phyloP scores from a whole-genome alignment of 2,329 filamentous ascomycete genomes.

The Fusarium pseudonygamai region DNA sequence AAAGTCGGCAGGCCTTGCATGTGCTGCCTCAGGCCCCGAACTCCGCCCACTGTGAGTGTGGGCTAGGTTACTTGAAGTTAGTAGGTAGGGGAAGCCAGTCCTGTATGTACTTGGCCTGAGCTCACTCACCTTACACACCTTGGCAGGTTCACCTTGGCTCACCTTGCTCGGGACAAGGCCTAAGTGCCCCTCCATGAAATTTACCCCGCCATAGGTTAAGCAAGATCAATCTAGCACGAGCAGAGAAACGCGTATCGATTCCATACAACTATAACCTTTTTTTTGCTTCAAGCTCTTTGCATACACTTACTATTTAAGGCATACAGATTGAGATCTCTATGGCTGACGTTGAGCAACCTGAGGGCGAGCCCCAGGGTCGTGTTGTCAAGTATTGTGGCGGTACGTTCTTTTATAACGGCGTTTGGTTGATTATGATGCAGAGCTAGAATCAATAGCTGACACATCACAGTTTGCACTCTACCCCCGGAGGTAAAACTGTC shows the following conservation, averaged over 20 bases:
- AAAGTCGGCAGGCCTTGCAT: not conserved
- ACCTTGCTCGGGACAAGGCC: not conserved
- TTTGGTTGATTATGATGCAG: constrained; percentile 4
- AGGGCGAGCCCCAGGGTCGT: constrained; percentile 61
- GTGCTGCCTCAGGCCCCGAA: constrained; percentile 28
- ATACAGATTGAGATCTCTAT: constrained; percentile 48
- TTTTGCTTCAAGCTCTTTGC: constrained; percentile 20
- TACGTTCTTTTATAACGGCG: constrained; percentile 50
- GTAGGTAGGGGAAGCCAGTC: not conserved
- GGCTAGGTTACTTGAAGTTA: no score
- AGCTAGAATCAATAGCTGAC: constrained; percentile 23
- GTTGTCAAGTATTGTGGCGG: constrained; percentile 67
- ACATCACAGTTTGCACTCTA: constrained; percentile 67
- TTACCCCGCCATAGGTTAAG: constrained; percentile 49
- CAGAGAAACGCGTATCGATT: constrained; percentile 42
- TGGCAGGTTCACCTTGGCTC: not conserved
- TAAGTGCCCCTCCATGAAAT: constrained; percentile 45
- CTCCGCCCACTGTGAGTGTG: no score
- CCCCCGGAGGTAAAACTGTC: constrained; percentile 67
- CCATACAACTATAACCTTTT: constrained; percentile 31
- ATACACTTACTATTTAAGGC: not conserved
- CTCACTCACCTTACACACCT: not conserved
- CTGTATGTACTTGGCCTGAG: not conserved
- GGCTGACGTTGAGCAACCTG: constrained; percentile 63
- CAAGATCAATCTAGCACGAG: constrained; percentile 22